phyloP scores from a whole-genome alignment of 2,329 filamentous ascomycete species.

The Alternaria metachromatica region DNA sequence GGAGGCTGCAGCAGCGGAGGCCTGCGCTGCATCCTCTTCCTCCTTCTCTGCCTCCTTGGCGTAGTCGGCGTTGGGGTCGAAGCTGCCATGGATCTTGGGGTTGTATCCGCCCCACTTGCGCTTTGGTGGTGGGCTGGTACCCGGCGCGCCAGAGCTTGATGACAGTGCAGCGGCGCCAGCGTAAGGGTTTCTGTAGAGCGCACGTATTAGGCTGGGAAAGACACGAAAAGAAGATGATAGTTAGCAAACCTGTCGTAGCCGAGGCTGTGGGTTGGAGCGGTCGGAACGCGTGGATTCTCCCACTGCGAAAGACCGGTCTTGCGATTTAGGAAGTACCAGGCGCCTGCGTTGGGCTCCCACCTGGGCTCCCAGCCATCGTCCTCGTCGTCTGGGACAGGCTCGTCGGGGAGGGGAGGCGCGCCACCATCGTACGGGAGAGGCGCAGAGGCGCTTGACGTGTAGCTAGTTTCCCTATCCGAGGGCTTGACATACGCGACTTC shows the following conservation, averaged over 20 bases:
- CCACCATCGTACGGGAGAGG: constrained; percentile 37
- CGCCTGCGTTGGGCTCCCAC: constrained; percentile 72
- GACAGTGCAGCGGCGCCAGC: constrained; percentile 36
- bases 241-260: constrained; percentile 47
- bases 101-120: constrained; percentile 79
- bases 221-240: constrained; percentile 34
- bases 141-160: constrained; percentile 40
- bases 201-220: constrained; percentile 42
- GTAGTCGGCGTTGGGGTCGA: constrained; percentile 96
- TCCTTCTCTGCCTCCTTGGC: constrained; percentile 60
- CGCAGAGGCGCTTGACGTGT: constrained; percentile 16
- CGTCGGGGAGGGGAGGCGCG: constrained; percentile 55
- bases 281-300: constrained; percentile 81
- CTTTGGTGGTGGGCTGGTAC: constrained; percentile 42
- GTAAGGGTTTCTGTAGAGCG: constrained; percentile 29
- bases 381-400: constrained; percentile 52
- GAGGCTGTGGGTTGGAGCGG: neutral
- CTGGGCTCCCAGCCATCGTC: constrained; percentile 81
- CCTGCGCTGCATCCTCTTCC: constrained; percentile 43
- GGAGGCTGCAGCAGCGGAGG: constrained; percentile 32
- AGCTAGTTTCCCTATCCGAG: constrained; percentile 16
- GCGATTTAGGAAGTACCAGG: constrained; percentile 86
- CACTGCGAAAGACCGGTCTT: constrained; percentile 77
- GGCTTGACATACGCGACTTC: constrained; percentile 8
- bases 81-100: constrained; percentile 93